These are phyloP conservation scores for Yamadazyma oceani DNA, from an alignment of 1,139 yeast genomes.

Conservation along the genomic window DNA sequence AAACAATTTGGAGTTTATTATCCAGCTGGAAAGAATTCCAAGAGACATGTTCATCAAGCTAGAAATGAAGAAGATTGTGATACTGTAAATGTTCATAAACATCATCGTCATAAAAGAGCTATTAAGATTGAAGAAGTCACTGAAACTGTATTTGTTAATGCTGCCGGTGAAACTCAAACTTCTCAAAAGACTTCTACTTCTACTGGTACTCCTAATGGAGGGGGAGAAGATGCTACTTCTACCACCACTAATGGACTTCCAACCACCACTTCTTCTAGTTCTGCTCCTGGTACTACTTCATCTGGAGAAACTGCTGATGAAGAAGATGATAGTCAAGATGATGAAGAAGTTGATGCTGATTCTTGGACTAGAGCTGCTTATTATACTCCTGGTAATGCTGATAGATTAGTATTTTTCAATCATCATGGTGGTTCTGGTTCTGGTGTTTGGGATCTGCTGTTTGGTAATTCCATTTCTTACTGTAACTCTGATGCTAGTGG, in stretches of 20 bases:
- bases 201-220: constrained; percentile 20
- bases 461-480: constrained; percentile 90
- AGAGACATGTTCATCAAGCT: constrained; percentile 15
- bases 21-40: constrained; percentile 31
- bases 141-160: constrained; percentile 67
- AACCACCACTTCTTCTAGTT: constrained; percentile 26
- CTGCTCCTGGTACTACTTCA: constrained; percentile 23
- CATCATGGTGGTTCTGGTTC: constrained; percentile 81
- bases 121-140: constrained; percentile 69
- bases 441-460: constrained; percentile 78
- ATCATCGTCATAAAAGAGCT: constrained; percentile 63
- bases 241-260: constrained; percentile 13
- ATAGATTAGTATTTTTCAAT: constrained; percentile 82
- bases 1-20: constrained; percentile 65
- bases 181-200: constrained; percentile 23
- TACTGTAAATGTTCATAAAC: constrained; percentile 47
- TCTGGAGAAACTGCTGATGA: constrained; percentile 31
- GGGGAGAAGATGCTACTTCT: constrained; percentile 41
- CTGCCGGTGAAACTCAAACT: constrained; percentile 51
- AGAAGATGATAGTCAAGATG: constrained; percentile 36
- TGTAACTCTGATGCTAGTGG: constrained; percentile 73
- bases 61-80: constrained; percentile 36
- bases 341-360: constrained; percentile 32
- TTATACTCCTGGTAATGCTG: constrained; percentile 58
- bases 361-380: constrained; percentile 78